A percentile compares a stretch with the other conserved stretches of the same genome.
These are phyloP conservation scores for Avena insularis DNA, from an alignment of 176 grass and related monocot genomes.

Conservation along the genomic window DNA sequence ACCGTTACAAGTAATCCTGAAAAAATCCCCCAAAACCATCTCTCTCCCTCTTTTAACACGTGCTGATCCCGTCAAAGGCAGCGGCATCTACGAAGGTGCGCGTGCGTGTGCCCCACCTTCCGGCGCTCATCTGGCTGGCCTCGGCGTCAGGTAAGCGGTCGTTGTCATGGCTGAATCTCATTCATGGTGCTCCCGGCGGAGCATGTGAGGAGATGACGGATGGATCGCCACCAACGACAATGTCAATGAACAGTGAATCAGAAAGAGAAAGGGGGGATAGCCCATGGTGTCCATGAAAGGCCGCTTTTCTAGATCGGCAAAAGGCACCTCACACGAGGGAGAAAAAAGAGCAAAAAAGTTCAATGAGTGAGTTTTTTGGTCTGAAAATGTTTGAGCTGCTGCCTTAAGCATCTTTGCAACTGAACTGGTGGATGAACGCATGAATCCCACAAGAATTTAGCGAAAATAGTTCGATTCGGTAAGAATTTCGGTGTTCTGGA, in stretches of 20 bases:
- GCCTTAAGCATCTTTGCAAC: neutral
- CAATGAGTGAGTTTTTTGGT: neutral
- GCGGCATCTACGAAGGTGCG: neutral
- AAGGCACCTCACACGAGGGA: constrained; percentile 13
- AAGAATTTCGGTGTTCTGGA: neutral
- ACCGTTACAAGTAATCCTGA: too few relatives aligned
- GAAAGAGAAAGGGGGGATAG: neutral
- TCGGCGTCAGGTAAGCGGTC: constrained; percentile 26
- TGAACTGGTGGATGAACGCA: neutral
- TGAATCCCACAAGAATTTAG: neutral
- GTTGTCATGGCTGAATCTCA: constrained; percentile 4
- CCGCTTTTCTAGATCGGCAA: constrained; percentile 27
- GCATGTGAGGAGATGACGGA: constrained; percentile 38
- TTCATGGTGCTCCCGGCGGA: neutral
- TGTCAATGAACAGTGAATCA: neutral
- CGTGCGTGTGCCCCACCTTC: neutral
- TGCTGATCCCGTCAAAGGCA: neutral
- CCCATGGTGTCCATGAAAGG: constrained; percentile 28
- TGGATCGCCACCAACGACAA: neutral
- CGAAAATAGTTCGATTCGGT: neutral
- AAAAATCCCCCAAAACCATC: neutral
- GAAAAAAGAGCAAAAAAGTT: neutral
- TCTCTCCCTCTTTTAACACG: neutral
- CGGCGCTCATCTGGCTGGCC: constrained; percentile 11
- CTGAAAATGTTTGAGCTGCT: neutral